These are phyloP conservation scores for Vigna trinervia DNA, from an alignment of 306 rosid species.

Conservation along the genomic window DNA sequence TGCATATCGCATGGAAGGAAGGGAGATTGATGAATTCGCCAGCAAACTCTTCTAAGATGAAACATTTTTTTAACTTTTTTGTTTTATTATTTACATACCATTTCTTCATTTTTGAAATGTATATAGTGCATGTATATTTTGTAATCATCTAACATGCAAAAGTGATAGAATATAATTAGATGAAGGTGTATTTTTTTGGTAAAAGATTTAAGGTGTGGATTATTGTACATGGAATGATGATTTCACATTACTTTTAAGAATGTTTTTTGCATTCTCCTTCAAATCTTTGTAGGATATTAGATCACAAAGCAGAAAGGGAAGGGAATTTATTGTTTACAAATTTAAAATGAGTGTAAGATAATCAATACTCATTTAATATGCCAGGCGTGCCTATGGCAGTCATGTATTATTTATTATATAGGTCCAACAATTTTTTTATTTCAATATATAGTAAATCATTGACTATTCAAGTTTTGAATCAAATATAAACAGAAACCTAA, in stretches of 20 bases:
- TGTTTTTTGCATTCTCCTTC: background rate
- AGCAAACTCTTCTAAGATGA: slow-evolving; percentile 53
- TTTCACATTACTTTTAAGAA: background rate
- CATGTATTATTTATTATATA: background rate
- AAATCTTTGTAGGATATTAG: background rate
- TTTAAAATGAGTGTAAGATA: background rate
- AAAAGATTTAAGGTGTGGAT: background rate
- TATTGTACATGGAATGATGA: background rate
- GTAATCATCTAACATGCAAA: slow-evolving; percentile 1
- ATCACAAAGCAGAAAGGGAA: background rate
- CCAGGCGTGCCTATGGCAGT: background rate
- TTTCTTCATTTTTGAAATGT: slow-evolving; percentile 10
- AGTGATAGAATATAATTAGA: background rate
- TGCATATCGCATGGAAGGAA: slow-evolving; percentile 47
- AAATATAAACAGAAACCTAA: slow-evolving; percentile 7
- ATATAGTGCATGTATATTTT: background rate
- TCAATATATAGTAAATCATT: background rate
- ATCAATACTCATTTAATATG: background rate
- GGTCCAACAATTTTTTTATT: background rate
- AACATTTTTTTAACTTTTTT: background rate
- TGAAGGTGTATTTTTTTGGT: background rate
- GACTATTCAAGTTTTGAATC: slow-evolving; percentile 20
- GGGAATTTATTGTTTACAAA: background rate
- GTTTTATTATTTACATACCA: background rate
- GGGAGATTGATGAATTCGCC: slow-evolving; percentile 56